Percentiles rank a stretch among this genome's conserved stretches.
These are phyloP conservation scores for Phaeotremella skinneri DNA, from an alignment of 768 basidiomycete species.

Conservation along the genomic window DNA sequence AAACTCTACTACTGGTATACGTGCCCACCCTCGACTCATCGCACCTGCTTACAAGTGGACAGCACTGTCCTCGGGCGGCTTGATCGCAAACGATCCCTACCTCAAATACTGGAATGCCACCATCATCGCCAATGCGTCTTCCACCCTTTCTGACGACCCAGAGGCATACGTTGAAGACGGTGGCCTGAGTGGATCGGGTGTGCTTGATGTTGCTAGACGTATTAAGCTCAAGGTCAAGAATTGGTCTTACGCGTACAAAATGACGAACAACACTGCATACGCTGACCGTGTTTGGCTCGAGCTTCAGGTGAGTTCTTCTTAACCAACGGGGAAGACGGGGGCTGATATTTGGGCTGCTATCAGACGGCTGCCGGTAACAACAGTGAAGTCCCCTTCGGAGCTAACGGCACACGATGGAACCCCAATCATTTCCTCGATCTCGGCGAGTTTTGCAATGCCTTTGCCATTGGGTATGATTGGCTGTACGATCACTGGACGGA, in stretches of 20 bases:
- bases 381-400: conserved; percentile 62
- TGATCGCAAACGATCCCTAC: conserved; percentile 82
- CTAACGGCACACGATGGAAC: conserved; percentile 73
- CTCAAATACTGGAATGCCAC: conserved; percentile 82
- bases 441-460: conserved; percentile 85
- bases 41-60: conserved; percentile 91
- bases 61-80: conserved; percentile 61
- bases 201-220: conserved; percentile 83
- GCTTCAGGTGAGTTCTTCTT: conserved; percentile 62
- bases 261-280: conserved; percentile 91
- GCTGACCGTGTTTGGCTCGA: conserved; percentile 80
- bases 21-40: conserved; percentile 84
- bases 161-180: conserved; percentile 77
- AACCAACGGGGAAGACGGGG: neutral
- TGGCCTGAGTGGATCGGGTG: conserved; percentile 66
- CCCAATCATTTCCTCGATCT: conserved; percentile 76
- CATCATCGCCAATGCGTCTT: conserved; percentile 78
- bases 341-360: conserved; percentile 1
- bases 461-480: conserved; percentile 95
- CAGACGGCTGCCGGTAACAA: conserved; percentile 73
- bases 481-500: conserved; percentile 77
- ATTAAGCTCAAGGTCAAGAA: conserved; percentile 90
- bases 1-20: conserved; percentile 59
- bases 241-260: conserved; percentile 81
- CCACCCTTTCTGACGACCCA: conserved; percentile 59